Evolutionary conservation across 75 land plant species (phyloP), one percentile per base, ranked within the genome.

Genomic region (Pinus taeda): DNA sequence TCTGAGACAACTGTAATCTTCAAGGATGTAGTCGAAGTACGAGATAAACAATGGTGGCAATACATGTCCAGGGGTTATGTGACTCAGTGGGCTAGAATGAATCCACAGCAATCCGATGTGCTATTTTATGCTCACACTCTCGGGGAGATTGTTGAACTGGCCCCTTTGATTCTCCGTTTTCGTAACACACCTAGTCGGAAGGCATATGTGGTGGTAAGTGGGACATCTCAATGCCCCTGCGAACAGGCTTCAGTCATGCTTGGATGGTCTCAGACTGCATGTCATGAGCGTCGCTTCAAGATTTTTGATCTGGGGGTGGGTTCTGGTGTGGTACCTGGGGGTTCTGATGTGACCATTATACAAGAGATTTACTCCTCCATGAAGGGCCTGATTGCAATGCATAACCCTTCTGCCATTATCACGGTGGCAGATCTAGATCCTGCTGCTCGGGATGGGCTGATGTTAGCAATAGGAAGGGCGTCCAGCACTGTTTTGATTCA

Each of bases 41-140:
- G 88, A 24, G 88, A 86, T 60, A 78, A 79, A 13, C 88, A 86
- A 77, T 86, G 88, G 88, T 86, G 88, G 88, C 58, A 82, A 76
- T 65, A 86, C 24, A 59, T 86, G 56, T 62, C 83, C 18, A 59
- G 80, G 64, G 88, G 88, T 59, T 86, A 83, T 57, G 74, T 84
- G n/a, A 86, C 88, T 33, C 88, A 86, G 57, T 86, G 88, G 88
- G 88, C 88, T 1, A 75, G 59, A 26, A 86, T 86, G 88, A 14
- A 82, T 60, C 86, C 86, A 7, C 86, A 83, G 73, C 86, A 78
- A 73, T 57, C 57, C 53, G 86, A 85, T 75, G 86, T 78, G 21
- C 12, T 85, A 11, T 83, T 85, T 45, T 83, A 84, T 70, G 86
- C 87, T 8, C 82, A 86, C 62, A 53, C 88, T 2, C 64, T 84